Evolutionary conservation across 345 rosid genomes (phyloP), one percentile per base, ranked within the genome.

Genomic region (Cardiospermum halicacabum): DNA sequence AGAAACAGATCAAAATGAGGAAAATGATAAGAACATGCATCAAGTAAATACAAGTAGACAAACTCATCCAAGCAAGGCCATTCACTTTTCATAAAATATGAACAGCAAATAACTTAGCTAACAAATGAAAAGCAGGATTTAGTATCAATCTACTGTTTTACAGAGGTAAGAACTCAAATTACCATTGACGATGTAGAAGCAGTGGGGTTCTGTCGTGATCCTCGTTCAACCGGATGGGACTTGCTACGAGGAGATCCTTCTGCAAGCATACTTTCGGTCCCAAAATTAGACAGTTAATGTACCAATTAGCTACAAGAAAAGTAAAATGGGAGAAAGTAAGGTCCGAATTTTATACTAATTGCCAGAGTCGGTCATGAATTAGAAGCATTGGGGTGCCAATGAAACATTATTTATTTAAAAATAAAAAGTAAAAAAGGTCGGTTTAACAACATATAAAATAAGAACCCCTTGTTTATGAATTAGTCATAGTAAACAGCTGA

Each of bases 141-240:
- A n/a, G n/a, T n/a, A 65, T 69, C 28, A 42, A 45, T 48, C 31
- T 19, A 42, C 53, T 45, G 53, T 18, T 25, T 19, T 16, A 16
- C 62, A 43, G 22, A 15, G 48, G 12, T 32, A 45, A 71, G n/a
- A 63, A 15, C 49, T 42, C 18, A 64, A 54, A 48, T 32, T 66
- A 88, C 96, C 87, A 83, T 82, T 30, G 80, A 65, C 51, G 81
- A 67, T 54, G 62, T 36, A 69, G 82, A 68, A 30, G 80, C 60
- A 22, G 74, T 45, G 60, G 66, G 70, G 70, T 70, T 74, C 39
- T 83, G 72, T 70, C 54, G 80, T 47, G 76, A 56, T 69, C 72
- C 74, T 64, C 72, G 74, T 63, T 88, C 85, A 43, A 66, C 75
- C 72, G 71, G 78, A 66, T 66, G 73, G 56, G 77, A 55, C 65